Evolutionary conservation across 2,329 filamentous ascomycete genomes (phyloP).

Genomic region (Metarhizium humberi): DNA sequence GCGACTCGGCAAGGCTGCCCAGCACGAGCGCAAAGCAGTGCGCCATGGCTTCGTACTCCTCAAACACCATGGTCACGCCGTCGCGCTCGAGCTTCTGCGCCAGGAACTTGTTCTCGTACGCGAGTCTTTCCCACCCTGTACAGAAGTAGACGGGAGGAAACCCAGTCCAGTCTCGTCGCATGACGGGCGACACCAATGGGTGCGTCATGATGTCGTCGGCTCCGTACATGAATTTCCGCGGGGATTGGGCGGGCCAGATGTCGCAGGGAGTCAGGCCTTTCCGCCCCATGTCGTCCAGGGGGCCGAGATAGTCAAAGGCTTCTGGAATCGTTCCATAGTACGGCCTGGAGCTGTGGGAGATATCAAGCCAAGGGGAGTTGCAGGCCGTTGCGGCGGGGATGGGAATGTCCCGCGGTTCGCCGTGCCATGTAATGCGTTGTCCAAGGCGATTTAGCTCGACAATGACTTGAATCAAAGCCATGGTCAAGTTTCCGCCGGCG

Average conservation of each 20-base stretch:
- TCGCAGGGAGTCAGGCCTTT: slow-evolving; percentile 32
- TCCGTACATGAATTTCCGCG: slow-evolving; percentile 44
- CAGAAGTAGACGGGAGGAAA: slow-evolving; percentile 59
- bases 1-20: slow-evolving; percentile 31
- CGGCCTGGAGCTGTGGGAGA: slow-evolving; percentile 43
- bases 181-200: slow-evolving; percentile 58
- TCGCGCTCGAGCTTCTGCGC: slow-evolving; percentile 46
- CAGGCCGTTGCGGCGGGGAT: slow-evolving; percentile 57
- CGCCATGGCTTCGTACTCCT: slow-evolving; percentile 74
- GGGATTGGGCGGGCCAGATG: slow-evolving; percentile 48
- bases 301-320: slow-evolving; percentile 35
- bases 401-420: slow-evolving; percentile 45
- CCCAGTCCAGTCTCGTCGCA: slow-evolving; percentile 48
- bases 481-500: slow-evolving; percentile 62
- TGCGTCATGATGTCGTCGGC: slow-evolving; percentile 48
- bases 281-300: slow-evolving; percentile 29
- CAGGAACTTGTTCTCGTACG: slow-evolving; percentile 56
- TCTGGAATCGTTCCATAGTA: slow-evolving; percentile 18
- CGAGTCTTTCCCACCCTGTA: slow-evolving; percentile 62
- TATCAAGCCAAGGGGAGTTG: slow-evolving; percentile 63
- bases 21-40: slow-evolving; percentile 61
- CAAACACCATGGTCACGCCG: slow-evolving; percentile 53
- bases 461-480: slow-evolving; percentile 59
- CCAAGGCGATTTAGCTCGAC: slow-evolving; percentile 47
- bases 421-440: slow-evolving; percentile 50